Base-by-base conservation (phyloP, 257 asterid species). In the Solanum dulcamara region DNA sequence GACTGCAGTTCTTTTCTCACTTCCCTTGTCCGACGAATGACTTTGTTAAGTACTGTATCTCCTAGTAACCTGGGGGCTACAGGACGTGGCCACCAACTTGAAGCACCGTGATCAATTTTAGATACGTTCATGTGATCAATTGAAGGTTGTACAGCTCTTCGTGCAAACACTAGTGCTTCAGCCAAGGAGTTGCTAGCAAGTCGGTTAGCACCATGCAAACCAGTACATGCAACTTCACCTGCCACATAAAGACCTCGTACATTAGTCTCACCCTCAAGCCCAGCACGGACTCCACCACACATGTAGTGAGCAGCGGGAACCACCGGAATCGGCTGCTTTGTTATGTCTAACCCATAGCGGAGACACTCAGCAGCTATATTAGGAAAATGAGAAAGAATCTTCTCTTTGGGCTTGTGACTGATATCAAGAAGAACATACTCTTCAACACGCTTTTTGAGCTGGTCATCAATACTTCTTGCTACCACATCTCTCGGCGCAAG, bases 271-370 rank as follows among this genome's bases (percentile, higher is more conserved):
- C 99, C 99, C 18, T 93, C 90, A 28, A 97, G 99, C 20, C 99
- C 98, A 1, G 99, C 99, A 7, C 98, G 97, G 22, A 97, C 99
- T 33, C 99, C 99, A 10, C 99, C 99, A 11, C 99, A 97, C 99
- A 97, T 97, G 95, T 97, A 97, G 72, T 97, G 99, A 37, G 99
- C 99, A 0, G 99, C 99, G 2, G 99, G 99, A 66, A 97, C 97
- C 14, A 97, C 99, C 0, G 99, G 99, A 85, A 97, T 97, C 0
- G 98, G 98, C 67, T 93, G 92, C n/a, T 44, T 85, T 55, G 98
- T 97, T 50, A 97, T 97, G 95, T 97, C 99, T 44, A 97, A 64
- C 53, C 99, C 99, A 53, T 93, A 82, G n/a, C 57, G 86, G 87
- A 94, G 95, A 83, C 99, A 97, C 89, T 97, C 99, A 1, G 97